Evolutionary conservation across 306 rosid species (phyloP), one percentile per base, ranked within the genome.

Genomic region (Malus sylvestris): DNA sequence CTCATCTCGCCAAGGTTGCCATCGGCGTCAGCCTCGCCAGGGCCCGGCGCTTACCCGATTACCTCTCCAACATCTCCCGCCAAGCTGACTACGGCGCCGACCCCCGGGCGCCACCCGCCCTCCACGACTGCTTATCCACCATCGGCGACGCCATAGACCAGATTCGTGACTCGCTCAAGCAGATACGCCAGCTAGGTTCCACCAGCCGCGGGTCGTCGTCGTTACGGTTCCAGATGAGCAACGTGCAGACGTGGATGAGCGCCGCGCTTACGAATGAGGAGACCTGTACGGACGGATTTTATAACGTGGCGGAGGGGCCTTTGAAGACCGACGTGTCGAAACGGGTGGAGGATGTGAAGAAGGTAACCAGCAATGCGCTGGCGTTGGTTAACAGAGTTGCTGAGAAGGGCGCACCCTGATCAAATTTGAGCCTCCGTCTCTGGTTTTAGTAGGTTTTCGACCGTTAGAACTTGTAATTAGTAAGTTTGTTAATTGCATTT

Each of bases 161-260:
- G 88, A 95, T 95, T 59, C 93, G 90, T 18, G 97, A 91, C 72
- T 95, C 99, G 51, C 85, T 95, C 53, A 84, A 83, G 51, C 97
- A 95, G 98, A 95, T 95, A 92, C 80, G 91, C 0, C 88, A 83
- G 79, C 76, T 92, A 5, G 30, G 25, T 1, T 20, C 40, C 15
- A 71, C 83, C 16, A 70, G 46, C 1, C 81, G 81, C 45, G 45
- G 45, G 45, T 42, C 45, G 45, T 42, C 45, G 27, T 85, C 96
- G 76, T 88, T 92, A 65, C 67, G 82, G 78, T 95, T 95, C 59
- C 92, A 90, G 89, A 92, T 95, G 96, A 89, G 97, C 68, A 92
- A 95, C 84, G 99, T 95, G 11, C 99, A 95, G 89, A 95, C 99
- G 89, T 95, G 99, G 99, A 92, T 95, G 99, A 95, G 99, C 81